Evolutionary conservation across 345 rosid species (phyloP).

Genomic region (Lepidium africanum): DNA sequence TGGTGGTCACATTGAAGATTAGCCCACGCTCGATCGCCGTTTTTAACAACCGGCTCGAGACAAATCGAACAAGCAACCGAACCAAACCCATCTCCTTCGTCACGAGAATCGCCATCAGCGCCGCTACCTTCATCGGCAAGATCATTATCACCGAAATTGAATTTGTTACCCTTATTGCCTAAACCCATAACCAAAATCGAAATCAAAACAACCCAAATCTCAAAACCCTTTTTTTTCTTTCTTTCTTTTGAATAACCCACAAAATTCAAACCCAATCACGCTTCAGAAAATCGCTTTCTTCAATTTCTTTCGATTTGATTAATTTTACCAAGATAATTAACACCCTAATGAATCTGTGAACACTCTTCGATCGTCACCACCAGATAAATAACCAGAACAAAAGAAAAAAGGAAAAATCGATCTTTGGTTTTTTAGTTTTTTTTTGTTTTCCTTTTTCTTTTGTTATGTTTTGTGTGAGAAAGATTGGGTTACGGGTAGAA

Average conservation of each 20-base stretch:
- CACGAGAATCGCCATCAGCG: constrained; percentile 37
- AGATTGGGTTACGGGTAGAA: constrained; percentile 34
- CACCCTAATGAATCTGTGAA: background rate
- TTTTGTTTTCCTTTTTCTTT: background rate
- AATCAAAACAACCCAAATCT: constrained; percentile 19
- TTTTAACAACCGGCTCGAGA: constrained; percentile 64
- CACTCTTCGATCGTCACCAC: constrained; percentile 14
- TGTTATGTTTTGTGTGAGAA: constrained; percentile 22
- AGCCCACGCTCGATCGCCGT: constrained; percentile 93
- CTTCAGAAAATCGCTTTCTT: background rate
- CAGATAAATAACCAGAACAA: background rate
- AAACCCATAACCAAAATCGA: constrained; percentile 56
- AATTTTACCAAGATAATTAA: background rate
- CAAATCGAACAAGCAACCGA: constrained; percentile 93
- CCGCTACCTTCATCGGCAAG: constrained; percentile 45
- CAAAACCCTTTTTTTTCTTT: constrained; percentile 18
- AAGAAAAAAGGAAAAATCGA: background rate
- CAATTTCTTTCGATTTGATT: constrained; percentile 6
- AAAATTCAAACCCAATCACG: background rate
- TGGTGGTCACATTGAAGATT: constrained; percentile 96
- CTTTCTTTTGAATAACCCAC: background rate
- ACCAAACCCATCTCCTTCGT: constrained; percentile 40
- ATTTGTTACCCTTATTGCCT: constrained; percentile 38
- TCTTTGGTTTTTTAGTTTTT: background rate
- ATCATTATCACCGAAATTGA: constrained; percentile 33